Evolutionary conservation across 2,329 filamentous ascomycete genomes (phyloP).

Genomic region (Aspergillus jensenii): DNA sequence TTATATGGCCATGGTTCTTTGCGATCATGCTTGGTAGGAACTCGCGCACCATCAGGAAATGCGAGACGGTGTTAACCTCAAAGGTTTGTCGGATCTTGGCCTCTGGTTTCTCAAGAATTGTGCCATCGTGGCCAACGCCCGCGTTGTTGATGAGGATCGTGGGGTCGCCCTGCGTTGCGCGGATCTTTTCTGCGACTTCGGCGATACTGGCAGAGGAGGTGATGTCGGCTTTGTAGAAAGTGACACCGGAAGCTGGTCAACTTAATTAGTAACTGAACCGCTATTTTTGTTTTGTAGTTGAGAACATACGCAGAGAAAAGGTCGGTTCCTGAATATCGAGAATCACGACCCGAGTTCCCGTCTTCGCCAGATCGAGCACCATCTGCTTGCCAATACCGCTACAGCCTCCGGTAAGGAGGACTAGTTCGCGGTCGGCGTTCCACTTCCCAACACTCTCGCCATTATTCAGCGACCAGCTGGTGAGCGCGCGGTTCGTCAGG

Average conservation of each 20-base stretch:
- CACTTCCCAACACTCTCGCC: constrained; percentile 28
- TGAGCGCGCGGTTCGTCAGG: constrained; percentile 29
- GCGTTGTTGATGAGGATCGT: constrained; percentile 53
- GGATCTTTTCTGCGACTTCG: constrained; percentile 38
- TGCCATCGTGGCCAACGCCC: constrained; percentile 48
- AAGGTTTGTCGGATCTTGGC: constrained; percentile 49
- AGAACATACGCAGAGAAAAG: constrained; percentile 28
- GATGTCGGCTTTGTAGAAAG: constrained; percentile 40
- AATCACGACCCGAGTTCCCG: constrained; percentile 35
- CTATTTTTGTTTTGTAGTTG: neutral
- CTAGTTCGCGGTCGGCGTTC: constrained; percentile 29
- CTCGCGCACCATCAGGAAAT: constrained; percentile 52
- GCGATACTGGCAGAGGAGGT: constrained; percentile 34
- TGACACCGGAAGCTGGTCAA: neutral
- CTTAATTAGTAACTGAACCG: neutral
- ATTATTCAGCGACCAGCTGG: constrained; percentile 31
- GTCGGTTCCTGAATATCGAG: constrained; percentile 38
- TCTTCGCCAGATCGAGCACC: constrained; percentile 29
- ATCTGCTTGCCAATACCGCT: constrained; percentile 42
- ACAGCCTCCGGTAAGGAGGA: constrained; percentile 38
- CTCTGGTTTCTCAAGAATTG: constrained; percentile 49
- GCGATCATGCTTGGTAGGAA: constrained; percentile 54
- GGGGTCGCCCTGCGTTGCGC: constrained; percentile 42
- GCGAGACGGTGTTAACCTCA: constrained; percentile 53
- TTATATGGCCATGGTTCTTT: constrained; percentile 55